Evolutionary conservation across 257 asterid species (phyloP), one percentile per base, ranked within the genome.

Genomic region (Petunia secreta): DNA sequence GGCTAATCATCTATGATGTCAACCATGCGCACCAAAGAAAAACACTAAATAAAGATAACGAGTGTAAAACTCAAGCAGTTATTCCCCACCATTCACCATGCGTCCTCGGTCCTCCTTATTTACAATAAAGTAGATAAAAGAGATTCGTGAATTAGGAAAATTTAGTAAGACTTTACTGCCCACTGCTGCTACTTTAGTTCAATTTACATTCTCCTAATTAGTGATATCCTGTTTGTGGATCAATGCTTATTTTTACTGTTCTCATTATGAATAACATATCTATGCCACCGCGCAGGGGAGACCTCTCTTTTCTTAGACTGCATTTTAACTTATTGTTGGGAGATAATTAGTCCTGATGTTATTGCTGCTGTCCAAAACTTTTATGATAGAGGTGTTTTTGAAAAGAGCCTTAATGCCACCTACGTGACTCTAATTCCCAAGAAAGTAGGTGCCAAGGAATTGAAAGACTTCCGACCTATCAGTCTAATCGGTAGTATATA

Each of bases 181-280:
- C 43, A 57, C 58, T 5, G 25, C 10, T 44, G 76, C 58, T n/a
- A 68, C 41, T 69, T 44, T 1, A 69, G 58, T 69, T 68, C 0
- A 10, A 69, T 69, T 69, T 46, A 69, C 58, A 69, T 8, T 16
- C 58, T 69, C 58, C n/a, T 8, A 69, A 69, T 69, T 46, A 69
- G 40, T 44, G 58, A 25, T 44, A 69, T 69, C 76, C 46, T 69
- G 39, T 69, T 10, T 44, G 58, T 25, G 76, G 76, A 69, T 46
- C 46, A 46, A 36, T 44, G 58, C 41, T 69, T 69, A 44, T 16
- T 69, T 67, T 16, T 44, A 44, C 16, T 69, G 58, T 41, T 8
- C 16, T 40, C 43, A 69, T 5, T 6, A 48, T 57, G 63, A 57
- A 5, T 5, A 38, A 64, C 48, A 64, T 25, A 63, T 1, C 71